Base-by-base conservation (phyloP, 2,329 filamentous ascomycete species). In the Penicillium palitans region DNA sequence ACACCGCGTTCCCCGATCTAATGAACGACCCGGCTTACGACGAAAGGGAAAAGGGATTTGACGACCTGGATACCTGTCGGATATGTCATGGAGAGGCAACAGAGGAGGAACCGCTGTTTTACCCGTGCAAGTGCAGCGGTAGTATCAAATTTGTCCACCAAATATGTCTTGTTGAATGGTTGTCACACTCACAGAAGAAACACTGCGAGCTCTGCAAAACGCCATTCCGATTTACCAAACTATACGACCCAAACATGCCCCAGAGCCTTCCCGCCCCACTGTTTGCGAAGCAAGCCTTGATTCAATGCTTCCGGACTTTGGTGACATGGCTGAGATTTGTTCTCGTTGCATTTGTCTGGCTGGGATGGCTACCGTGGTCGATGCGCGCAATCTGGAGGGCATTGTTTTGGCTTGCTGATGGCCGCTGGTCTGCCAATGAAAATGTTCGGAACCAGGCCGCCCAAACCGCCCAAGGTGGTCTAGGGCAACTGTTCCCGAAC, bases 141-240 rank as follows among this genome's bases (percentile, higher is more conserved):
- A 98, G 93, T 78, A 99, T 99, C 79, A 97, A 96, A 79, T 96
- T 90, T 71, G 95, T 99, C 61, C 95, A 99, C 75, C 95, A 99
- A 77, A 90, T 96, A 74, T 99, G 95, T 74, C 80, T 99, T 76
- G 96, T 99, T 89, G 93, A 98, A 77, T 99, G 95, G 95, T 83
- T 99, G 24, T 93, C 92, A 50, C 96, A 99, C 76, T 98, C 95
- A 2, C 93, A 99, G 74, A 99, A 99, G 84, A 98, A 98, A 76
- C 90, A 99, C 80, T 99, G 96, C 82, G 95, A 99, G 80, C 87
- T 99, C 37, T 99, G 95, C 86, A 99, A 99, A 80, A 99, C 95
- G 2, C 88, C 93, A 0, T 99, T 98, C 72, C 90, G 92, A 60
- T 99, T 99, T 80, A 99, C 95, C 53, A 99, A 99, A 77, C 85